phyloP scores from a whole-genome alignment of 2,329 filamentous ascomycete genomes.

The Calonectria montana region DNA sequence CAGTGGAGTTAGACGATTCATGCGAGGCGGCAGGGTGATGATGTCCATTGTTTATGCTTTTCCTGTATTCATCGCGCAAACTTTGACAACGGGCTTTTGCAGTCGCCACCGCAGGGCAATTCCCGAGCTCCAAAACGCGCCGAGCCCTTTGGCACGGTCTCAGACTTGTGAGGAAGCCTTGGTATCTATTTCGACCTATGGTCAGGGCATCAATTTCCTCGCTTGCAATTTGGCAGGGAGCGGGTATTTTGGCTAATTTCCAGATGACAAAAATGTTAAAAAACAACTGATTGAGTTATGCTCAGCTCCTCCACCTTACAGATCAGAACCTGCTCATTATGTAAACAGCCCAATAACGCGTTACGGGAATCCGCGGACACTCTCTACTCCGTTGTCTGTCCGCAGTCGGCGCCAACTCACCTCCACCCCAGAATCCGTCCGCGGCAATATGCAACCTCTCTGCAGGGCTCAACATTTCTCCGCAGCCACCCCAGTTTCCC shows the following conservation, averaged over 20 bases:
- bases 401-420: neutral
- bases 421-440: neutral
- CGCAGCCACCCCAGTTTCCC: neutral
- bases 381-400: neutral
- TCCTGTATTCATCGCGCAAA: neutral
- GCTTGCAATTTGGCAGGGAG: neutral
- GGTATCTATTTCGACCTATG: neutral
- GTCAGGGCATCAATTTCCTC: neutral
- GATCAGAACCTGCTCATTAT: neutral
- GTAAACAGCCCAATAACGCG: neutral
- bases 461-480: neutral
- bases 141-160: neutral
- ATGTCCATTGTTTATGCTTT: too few species aligned
- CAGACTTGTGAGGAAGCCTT: neutral
- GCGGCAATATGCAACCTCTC: neutral
- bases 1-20: neutral
- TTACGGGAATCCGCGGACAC: neutral
- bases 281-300: neutral
- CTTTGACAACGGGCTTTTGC: neutral
- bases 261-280: neutral
- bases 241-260: neutral
- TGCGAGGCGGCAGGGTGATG: neutral
- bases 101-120: conserved; percentile 16
- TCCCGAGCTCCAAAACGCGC: neutral
- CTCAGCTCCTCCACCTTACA: neutral